Evolutionary conservation across 129 eudicot species (phyloP).

Genomic region (Glebionis coronaria): DNA sequence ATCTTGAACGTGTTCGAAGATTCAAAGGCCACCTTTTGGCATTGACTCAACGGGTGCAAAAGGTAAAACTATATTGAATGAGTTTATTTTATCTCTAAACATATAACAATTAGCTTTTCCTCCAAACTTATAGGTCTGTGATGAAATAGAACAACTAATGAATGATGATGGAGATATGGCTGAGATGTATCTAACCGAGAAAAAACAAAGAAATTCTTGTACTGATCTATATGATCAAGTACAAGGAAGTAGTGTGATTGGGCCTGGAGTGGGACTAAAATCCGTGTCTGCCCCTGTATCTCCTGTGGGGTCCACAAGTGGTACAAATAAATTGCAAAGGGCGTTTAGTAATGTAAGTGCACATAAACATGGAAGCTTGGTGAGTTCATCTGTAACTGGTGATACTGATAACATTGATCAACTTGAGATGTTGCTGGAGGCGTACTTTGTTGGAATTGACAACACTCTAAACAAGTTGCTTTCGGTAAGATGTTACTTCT

Average conservation of each 20-base stretch:
- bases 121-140: slow-evolving; percentile 64
- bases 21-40: slow-evolving; percentile 93
- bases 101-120: slow-evolving; percentile 4
- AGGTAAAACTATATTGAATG: slow-evolving; percentile 44
- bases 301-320: slow-evolving; percentile 64
- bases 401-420: slow-evolving; percentile 92
- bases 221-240: slow-evolving; percentile 55
- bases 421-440: slow-evolving; percentile 99
- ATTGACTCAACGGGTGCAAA: slow-evolving; percentile 96
- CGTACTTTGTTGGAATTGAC: slow-evolving; percentile 85
- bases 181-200: slow-evolving; percentile 98
- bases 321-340: slow-evolving; percentile 56
- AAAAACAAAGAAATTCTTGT: slow-evolving; percentile 60
- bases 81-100: neutral
- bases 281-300: slow-evolving; percentile 97
- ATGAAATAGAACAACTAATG: slow-evolving; percentile 97
- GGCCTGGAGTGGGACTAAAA: slow-evolving; percentile 23
- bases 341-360: slow-evolving; percentile 83
- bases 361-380: slow-evolving; percentile 72
- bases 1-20: slow-evolving; percentile 95
- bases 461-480: slow-evolving; percentile 81
- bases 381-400: slow-evolving; percentile 57
- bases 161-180: slow-evolving; percentile 99
- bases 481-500: slow-evolving; percentile 54
- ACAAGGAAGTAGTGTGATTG: slow-evolving; percentile 26